Conservation (phyloP, 768 basidiomycete genomes). For the Kondoa subrosea region DNA sequence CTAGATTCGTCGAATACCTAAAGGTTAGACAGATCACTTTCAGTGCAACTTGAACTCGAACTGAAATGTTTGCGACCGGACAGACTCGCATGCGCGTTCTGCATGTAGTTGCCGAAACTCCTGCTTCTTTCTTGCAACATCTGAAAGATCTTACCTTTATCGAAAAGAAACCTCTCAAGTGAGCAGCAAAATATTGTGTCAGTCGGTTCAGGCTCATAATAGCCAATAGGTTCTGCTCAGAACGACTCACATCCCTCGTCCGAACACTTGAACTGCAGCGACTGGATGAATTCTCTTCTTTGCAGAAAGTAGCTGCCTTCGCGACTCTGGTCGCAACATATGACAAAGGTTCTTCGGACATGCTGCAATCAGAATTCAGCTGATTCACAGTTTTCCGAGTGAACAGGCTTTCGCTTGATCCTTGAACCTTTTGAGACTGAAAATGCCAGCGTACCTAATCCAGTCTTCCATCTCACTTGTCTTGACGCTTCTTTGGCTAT, state of each 20-base stretch:
- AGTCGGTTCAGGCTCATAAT: background rate
- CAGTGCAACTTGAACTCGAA: no score
- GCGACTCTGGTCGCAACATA: slow-evolving; percentile 95
- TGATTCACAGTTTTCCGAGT: background rate
- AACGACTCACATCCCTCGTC: slow-evolving; percentile 82
- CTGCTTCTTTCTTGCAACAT: slow-evolving; percentile 88
- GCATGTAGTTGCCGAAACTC: slow-evolving; percentile 97
- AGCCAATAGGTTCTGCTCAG: slow-evolving; percentile 76
- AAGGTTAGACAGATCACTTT: no score
- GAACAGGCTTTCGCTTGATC: slow-evolving; percentile 77
- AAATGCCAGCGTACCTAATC: slow-evolving; percentile 94
- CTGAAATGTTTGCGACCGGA: background rate
- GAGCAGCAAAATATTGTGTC: slow-evolving; percentile 23
- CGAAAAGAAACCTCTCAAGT: slow-evolving; percentile 80
- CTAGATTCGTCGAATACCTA: slow-evolving; percentile 42
- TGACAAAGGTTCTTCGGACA: slow-evolving; percentile 57
- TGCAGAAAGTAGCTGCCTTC: slow-evolving; percentile 91
- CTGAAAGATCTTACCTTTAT: slow-evolving; percentile 98
- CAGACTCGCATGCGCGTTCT: slow-evolving; percentile 98
- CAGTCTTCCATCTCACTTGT: slow-evolving; percentile 96
- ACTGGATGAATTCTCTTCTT: slow-evolving; percentile 72
- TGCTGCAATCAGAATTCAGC: slow-evolving; percentile 2
- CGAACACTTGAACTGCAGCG: slow-evolving; percentile 75
- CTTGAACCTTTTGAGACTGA: slow-evolving; percentile 98
- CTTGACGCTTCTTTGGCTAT: slow-evolving; percentile 95